phyloP scores from a whole-genome alignment of 2,329 filamentous ascomycete genomes.

The Tolypocladium tropicale region DNA sequence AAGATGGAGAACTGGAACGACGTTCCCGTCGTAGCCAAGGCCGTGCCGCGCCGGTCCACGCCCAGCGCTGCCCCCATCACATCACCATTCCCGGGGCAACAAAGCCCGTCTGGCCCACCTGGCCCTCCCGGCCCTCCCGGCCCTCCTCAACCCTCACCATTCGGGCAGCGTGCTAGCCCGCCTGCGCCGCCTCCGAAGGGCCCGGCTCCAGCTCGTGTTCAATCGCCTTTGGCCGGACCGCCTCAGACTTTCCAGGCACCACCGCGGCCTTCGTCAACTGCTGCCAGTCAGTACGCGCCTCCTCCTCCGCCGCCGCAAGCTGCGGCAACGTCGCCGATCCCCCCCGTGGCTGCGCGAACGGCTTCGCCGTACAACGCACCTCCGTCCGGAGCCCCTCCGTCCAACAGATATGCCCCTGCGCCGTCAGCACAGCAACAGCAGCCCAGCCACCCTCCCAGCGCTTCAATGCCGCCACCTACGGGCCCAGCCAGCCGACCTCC shows the following conservation, averaged over 20 bases:
- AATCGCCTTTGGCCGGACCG: slow-evolving; percentile 55
- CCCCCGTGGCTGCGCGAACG: slow-evolving; percentile 58
- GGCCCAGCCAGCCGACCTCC: slow-evolving; percentile 32
- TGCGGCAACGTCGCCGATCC: slow-evolving; percentile 45
- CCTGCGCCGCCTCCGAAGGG: slow-evolving; percentile 80
- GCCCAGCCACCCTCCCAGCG: slow-evolving; percentile 30
- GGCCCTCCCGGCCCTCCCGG: too few species aligned
- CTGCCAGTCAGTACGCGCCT: slow-evolving; percentile 42
- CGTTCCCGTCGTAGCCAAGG: slow-evolving; percentile 73
- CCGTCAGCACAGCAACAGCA: slow-evolving; percentile 43
- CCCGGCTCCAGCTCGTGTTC: slow-evolving; percentile 56
- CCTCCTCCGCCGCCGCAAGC: slow-evolving; percentile 40
- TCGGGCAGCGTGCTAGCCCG: slow-evolving; percentile 55
- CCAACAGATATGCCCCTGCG: slow-evolving; percentile 65
- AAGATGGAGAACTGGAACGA: slow-evolving; percentile 89
- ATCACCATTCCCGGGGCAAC: slow-evolving; percentile 66
- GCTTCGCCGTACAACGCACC: slow-evolving; percentile 82
- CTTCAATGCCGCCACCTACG: slow-evolving; percentile 29
- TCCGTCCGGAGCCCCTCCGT: slow-evolving; percentile 56
- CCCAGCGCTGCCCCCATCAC: slow-evolving; percentile 59
- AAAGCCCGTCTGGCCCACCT: slow-evolving; percentile 40
- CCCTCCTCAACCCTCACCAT: slow-evolving; percentile 49
- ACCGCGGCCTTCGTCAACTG: slow-evolving; percentile 53
- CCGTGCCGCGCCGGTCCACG: slow-evolving; percentile 62
- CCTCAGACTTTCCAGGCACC: slow-evolving; percentile 38